Percentiles rank a stretch among this genome's conserved stretches.
Conservation (phyloP, 345 rosid genomes). For the Trapa bicornis region DNA sequence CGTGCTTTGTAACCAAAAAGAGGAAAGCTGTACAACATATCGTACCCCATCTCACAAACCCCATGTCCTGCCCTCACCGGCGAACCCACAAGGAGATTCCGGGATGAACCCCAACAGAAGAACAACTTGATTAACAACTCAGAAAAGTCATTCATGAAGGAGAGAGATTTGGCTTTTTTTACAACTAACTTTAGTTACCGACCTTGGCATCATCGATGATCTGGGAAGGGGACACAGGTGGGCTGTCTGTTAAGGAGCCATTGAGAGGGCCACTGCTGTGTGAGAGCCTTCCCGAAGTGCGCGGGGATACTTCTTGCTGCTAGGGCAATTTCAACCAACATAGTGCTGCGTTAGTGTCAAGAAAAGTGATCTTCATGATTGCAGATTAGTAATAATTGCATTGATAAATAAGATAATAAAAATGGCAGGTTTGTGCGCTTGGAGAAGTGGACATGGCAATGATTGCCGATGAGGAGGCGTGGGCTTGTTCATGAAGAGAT, state of each 20-base stretch:
- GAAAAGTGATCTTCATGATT: background rate
- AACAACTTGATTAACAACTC: too few species aligned
- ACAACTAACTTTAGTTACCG: constrained; percentile 3
- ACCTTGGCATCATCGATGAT: constrained; percentile 68
- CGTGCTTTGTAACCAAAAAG: constrained; percentile 17
- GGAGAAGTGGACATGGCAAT: background rate
- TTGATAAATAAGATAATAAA: background rate
- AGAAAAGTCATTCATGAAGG: background rate
- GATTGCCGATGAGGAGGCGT: background rate
- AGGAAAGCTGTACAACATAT: background rate
- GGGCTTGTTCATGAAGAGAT: background rate
- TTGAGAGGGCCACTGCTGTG: constrained; percentile 84
- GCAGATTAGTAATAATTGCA: background rate
- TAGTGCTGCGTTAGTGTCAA: background rate
- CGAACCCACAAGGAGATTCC: background rate
- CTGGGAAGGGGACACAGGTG: constrained; percentile 88
- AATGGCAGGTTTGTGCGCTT: background rate
- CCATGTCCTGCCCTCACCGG: background rate
- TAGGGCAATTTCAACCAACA: background rate
- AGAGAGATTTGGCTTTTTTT: background rate
- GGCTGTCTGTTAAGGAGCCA: constrained; percentile 84
- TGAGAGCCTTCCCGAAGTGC: constrained; percentile 14
- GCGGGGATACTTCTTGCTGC: constrained; percentile 14
- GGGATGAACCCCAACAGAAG: background rate
- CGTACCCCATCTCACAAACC: background rate